Evolutionary conservation across 1,284 basidiomycete genomes (phyloP).

Genomic region (Laetiporus sulphureus): DNA sequence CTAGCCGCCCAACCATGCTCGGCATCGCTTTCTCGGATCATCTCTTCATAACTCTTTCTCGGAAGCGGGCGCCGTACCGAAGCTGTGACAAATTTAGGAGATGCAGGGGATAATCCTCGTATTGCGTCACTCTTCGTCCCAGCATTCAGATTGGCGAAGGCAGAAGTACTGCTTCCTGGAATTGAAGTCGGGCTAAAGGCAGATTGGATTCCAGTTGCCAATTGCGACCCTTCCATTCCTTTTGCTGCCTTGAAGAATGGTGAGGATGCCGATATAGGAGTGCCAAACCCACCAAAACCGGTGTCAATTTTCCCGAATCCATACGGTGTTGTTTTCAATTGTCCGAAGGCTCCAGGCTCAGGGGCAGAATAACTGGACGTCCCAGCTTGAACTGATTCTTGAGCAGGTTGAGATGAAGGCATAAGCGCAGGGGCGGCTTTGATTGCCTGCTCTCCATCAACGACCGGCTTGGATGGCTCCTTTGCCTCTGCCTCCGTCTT

Average conservation of each 20-base stretch:
- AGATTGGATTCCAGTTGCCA: too few species aligned
- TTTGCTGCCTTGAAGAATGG: slow-evolving; percentile 47
- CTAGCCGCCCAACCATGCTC: too few species aligned
- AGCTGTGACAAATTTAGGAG: too few species aligned
- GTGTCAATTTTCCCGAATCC: slow-evolving; percentile 32
- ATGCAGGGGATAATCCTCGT: too few species aligned
- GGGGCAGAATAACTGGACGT: slow-evolving; percentile 8
- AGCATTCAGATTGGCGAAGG: too few species aligned
- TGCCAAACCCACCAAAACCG: slow-evolving; percentile 36
- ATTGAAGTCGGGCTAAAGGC: too few species aligned
- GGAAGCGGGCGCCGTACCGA: too few species aligned
- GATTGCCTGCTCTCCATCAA: neutral
- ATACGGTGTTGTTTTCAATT: slow-evolving; percentile 27
- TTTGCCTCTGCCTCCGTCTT: neutral
- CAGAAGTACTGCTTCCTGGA: too few species aligned
- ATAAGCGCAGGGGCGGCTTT: neutral
- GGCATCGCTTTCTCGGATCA: too few species aligned
- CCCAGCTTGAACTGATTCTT: slow-evolving; percentile 3
- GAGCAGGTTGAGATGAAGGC: neutral
- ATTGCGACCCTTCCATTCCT: too few species aligned
- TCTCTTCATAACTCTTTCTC: too few species aligned
- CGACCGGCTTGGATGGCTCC: slow-evolving; percentile 11
- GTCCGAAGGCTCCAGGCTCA: slow-evolving; percentile 28
- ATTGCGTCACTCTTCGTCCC: too few species aligned
- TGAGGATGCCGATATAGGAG: slow-evolving; percentile 31